Evolutionary conservation across 768 basidiomycete species (phyloP).

Genomic region (Lepiota brunneoincarnata): DNA sequence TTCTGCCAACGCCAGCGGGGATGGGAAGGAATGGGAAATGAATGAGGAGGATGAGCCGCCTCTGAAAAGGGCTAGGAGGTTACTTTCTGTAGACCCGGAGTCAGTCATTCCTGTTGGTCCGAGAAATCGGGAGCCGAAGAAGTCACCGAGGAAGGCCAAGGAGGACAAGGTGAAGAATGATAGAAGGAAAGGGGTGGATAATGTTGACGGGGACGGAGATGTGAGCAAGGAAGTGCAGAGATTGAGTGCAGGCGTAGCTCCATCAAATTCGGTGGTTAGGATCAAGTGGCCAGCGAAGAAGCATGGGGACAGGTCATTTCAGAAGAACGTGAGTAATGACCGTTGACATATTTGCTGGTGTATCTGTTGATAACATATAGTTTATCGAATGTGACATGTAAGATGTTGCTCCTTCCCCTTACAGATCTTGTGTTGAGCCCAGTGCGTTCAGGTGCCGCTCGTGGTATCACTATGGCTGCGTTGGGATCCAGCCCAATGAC

Average conservation of each 20-base stretch:
- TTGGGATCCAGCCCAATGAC: slow-evolving; percentile 34
- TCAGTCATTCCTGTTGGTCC: slow-evolving; percentile 7
- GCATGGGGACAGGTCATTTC: slow-evolving; percentile 17
- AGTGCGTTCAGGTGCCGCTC: slow-evolving; percentile 28
- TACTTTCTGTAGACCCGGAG: slow-evolving; percentile 8
- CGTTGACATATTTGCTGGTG: background rate
- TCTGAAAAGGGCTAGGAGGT: slow-evolving; percentile 20
- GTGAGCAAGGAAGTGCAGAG: no score
- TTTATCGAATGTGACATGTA: slow-evolving; percentile 25
- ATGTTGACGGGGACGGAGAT: no score
- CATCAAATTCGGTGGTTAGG: background rate
- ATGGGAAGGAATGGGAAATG: background rate
- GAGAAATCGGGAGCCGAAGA: no score
- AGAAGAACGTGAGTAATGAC: slow-evolving; percentile 21
- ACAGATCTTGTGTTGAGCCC: background rate
- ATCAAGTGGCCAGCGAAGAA: slow-evolving; percentile 21
- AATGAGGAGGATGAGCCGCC: slow-evolving; percentile 21
- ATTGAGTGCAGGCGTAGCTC: no score
- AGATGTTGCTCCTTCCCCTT: slow-evolving; percentile 5
- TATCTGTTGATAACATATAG: slow-evolving; percentile 13
- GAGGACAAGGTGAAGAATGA: no score
- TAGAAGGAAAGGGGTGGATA: no score
- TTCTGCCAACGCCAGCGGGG: background rate
- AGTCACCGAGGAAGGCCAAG: no score
- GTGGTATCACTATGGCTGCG: slow-evolving; percentile 54